Evolutionary conservation across 176 grass and related monocot genomes (phyloP).

Genomic region (Oryza glumipatula): DNA sequence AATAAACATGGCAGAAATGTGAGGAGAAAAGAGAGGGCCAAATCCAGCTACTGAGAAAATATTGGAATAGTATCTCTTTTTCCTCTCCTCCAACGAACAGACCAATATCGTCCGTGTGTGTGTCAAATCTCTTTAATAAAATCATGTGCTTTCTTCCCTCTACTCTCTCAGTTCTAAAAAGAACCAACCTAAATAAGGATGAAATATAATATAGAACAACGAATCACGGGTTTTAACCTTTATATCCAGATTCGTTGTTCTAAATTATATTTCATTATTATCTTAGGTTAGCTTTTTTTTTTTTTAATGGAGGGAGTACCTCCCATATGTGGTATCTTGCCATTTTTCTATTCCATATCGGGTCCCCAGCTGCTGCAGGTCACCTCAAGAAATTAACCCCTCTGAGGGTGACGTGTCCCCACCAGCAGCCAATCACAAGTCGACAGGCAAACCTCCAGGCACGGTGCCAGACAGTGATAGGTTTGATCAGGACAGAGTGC

Average conservation of each 20-base stretch:
- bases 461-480: background rate
- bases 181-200: no score
- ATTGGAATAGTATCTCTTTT: background rate
- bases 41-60: background rate
- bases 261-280: no score
- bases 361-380: background rate
- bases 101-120: background rate
- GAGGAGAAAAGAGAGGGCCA: background rate
- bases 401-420: background rate
- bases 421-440: background rate
- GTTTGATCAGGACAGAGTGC: background rate
- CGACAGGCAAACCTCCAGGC: background rate
- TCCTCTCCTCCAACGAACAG: background rate
- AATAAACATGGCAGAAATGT: background rate
- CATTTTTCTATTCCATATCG: background rate
- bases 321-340: background rate
- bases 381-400: constrained; percentile 13
- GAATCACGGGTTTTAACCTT: no score
- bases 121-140: background rate
- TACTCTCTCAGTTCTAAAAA: no score
- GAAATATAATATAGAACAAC: no score
- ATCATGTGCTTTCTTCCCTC: background rate
- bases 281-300: no score
- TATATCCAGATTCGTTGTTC: no score
- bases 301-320: no score